A percentile compares a stretch with the other conserved stretches of the same genome.
Conservation (phyloP, 2,329 filamentous ascomycete species). For the Aspergillus tamarii region DNA sequence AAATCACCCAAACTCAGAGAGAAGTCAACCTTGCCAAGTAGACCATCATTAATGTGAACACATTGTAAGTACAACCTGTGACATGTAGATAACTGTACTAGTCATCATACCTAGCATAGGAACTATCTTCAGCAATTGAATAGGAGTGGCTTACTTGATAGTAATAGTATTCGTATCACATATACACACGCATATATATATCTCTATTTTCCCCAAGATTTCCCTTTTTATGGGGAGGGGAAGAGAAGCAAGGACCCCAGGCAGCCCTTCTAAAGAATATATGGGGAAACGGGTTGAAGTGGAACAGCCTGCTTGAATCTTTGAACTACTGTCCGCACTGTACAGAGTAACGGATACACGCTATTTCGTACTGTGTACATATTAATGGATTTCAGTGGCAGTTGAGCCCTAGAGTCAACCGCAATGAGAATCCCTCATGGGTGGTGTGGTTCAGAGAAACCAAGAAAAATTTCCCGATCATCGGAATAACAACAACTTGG, state of each 20-base stretch:
- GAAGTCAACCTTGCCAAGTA: too few species aligned
- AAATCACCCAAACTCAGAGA: too few species aligned
- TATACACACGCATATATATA: neutral
- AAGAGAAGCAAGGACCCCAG: too few species aligned
- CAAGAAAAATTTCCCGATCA: neutral
- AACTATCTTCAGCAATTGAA: too few species aligned
- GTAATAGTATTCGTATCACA: neutral
- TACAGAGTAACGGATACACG: neutral
- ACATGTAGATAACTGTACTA: too few species aligned
- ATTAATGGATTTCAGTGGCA: neutral
- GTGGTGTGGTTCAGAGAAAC: neutral
- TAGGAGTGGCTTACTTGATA: too few species aligned
- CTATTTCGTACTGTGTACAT: neutral
- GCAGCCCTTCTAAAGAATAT: too few species aligned
- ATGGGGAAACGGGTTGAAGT: neutral
- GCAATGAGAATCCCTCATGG: too few species aligned
- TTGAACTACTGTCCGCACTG: neutral
- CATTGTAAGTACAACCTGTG: too few species aligned
- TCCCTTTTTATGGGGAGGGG: neutral
- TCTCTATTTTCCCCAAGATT: neutral
- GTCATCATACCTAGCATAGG: too few species aligned
- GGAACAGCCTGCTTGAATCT: neutral
- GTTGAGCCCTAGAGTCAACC: neutral
- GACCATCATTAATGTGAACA: too few species aligned
- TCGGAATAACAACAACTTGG: conserved; percentile 1